Percentiles rank a stretch among this genome's conserved stretches.
These are phyloP conservation scores for Heliophila coronopifolia DNA, from an alignment of 441 rosid species.

Conservation along the genomic window DNA sequence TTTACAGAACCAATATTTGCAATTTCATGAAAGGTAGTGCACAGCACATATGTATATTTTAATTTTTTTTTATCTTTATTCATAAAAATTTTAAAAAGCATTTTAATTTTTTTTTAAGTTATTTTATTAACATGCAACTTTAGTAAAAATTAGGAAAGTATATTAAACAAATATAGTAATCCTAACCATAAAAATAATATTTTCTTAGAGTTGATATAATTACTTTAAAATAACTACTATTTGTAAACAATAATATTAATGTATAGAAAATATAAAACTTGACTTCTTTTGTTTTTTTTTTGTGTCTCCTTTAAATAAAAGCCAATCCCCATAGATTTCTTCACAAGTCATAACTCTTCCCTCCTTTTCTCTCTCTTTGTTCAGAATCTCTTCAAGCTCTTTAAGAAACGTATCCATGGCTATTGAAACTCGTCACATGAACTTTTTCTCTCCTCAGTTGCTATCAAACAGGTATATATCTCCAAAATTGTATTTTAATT, in stretches of 20 bases:
- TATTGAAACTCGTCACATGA: slow-evolving; percentile 24
- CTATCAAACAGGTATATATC: slow-evolving; percentile 18
- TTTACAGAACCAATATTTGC: slow-evolving; percentile 1
- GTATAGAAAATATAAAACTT: slow-evolving; percentile 14
- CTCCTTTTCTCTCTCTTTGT: slow-evolving; percentile 9
- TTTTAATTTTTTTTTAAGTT: no score
- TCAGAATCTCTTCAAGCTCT: slow-evolving; percentile 21
- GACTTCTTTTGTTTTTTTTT: slow-evolving; percentile 29
- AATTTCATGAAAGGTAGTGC: slow-evolving; percentile 13
- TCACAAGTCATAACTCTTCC: slow-evolving; percentile 30
- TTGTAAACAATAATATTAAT: neutral
- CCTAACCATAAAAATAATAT: neutral
- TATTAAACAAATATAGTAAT: neutral
- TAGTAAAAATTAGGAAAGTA: neutral
- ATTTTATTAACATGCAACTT: neutral
- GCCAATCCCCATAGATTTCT: slow-evolving; percentile 27
- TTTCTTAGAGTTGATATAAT: neutral
- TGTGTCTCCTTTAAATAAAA: slow-evolving; percentile 32
- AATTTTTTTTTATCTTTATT: no score
- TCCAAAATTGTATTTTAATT: no score
- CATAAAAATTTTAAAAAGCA: no score
- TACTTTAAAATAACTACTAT: neutral
- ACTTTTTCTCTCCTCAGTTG: slow-evolving; percentile 24
- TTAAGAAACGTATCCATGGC: slow-evolving; percentile 26
- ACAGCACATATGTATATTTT: neutral